Conservation (phyloP, 2,329 filamentous ascomycete genomes). For the Xylaria sp. region DNA sequence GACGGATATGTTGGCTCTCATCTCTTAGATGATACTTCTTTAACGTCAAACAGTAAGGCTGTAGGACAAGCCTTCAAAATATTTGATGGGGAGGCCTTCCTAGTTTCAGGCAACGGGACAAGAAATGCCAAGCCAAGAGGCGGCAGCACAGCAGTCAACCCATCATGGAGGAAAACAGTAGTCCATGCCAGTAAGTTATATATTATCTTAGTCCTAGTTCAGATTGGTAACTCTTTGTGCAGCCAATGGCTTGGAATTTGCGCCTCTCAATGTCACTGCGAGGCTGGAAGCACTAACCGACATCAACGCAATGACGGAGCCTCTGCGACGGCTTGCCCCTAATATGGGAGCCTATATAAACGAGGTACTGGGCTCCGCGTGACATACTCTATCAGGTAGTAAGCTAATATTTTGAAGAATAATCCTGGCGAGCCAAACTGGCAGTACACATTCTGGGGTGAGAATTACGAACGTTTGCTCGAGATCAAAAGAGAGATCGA, state of each 20-base stretch:
- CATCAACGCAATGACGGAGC: conserved; percentile 48
- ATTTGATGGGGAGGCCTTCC: conserved; percentile 47
- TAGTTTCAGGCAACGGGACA: conserved; percentile 59
- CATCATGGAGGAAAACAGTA: conserved; percentile 62
- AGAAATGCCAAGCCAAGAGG: conserved; percentile 56
- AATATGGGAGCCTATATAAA: conserved; percentile 58
- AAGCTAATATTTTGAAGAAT: conserved; percentile 46
- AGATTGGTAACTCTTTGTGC: conserved; percentile 20
- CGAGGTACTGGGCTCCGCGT: conserved; percentile 35
- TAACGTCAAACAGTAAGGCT: conserved; percentile 50
- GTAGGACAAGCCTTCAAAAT: conserved; percentile 54
- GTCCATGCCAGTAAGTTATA: conserved; percentile 54
- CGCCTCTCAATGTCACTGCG: conserved; percentile 50
- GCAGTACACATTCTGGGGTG: conserved; percentile 56
- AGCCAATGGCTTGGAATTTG: conserved; percentile 48
- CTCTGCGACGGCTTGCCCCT: conserved; percentile 54
- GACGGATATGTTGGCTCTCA: conserved; percentile 56
- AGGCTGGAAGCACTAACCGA: conserved; percentile 42
- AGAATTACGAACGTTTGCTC: conserved; percentile 57
- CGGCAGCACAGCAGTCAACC: conserved; percentile 59
- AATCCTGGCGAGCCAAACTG: conserved; percentile 52
- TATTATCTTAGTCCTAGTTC: conserved; percentile 2
- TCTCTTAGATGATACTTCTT: conserved; percentile 53
- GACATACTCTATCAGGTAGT: background rate
- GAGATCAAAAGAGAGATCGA: conserved; percentile 59